Conservation (phyloP, 495 filamentous ascomycete genomes). For the Penicillium chermesinum region DNA sequence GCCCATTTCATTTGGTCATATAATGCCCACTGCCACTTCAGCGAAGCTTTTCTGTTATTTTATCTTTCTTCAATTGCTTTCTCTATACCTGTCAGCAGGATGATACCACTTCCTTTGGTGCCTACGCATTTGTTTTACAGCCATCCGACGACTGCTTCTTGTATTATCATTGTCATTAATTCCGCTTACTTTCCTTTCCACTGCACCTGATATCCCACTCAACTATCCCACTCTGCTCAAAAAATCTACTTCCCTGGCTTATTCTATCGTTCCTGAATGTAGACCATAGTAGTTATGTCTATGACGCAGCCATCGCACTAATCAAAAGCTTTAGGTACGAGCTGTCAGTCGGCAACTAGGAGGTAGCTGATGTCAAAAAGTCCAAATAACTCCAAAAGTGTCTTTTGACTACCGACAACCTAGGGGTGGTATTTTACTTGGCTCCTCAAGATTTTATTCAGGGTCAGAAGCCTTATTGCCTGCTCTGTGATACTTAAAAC, state of each 20-base stretch:
- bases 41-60: conserved; percentile 20
- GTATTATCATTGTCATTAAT: conserved; percentile 18
- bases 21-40: conserved; percentile 17
- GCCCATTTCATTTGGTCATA: conserved; percentile 19
- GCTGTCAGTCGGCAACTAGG: too few relatives aligned
- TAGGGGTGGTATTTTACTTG: too few relatives aligned
- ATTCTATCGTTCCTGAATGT: too few relatives aligned
- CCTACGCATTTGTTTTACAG: conserved; percentile 21
- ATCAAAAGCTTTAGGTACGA: too few relatives aligned
- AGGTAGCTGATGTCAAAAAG: too few relatives aligned
- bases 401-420: too few relatives aligned
- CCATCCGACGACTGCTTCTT: conserved; percentile 22
- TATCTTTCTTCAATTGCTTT: conserved; percentile 6
- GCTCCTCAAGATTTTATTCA: too few relatives aligned
- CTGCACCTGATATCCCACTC: neutral
- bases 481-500: too few relatives aligned
- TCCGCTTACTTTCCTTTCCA: neutral
- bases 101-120: conserved; percentile 34
- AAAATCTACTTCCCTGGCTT: neutral
- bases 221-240: neutral
- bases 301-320: too few relatives aligned
- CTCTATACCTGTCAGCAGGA: conserved; percentile 21
- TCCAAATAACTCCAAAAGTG: too few relatives aligned
- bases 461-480: too few relatives aligned
- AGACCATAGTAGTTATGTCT: too few relatives aligned